Evolutionary conservation across 2,329 filamentous ascomycete genomes (phyloP).

Genomic region (Ophiocordyceps camponoti-leonardi): DNA sequence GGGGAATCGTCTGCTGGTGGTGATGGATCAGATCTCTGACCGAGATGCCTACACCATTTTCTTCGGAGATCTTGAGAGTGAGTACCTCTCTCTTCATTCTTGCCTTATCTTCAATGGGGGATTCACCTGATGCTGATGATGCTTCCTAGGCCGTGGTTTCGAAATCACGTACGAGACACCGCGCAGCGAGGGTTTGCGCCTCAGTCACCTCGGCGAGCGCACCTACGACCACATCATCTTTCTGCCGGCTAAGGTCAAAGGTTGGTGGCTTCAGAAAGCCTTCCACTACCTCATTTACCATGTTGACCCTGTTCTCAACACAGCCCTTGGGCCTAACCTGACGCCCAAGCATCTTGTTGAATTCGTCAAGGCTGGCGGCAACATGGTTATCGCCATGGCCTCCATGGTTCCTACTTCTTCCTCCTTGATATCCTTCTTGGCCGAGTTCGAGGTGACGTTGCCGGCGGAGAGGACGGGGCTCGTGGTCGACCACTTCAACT

Average conservation of each 20-base stretch:
- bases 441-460: conserved; percentile 80
- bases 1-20: conserved; percentile 66
- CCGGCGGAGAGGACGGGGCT: conserved; percentile 69
- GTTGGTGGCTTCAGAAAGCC: conserved; percentile 20
- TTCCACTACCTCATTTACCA: conserved; percentile 1
- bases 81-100: conserved; percentile 6
- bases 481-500: conserved; percentile 92
- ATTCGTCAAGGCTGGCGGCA: conserved; percentile 82
- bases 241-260: conserved; percentile 81
- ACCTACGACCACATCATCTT: conserved; percentile 83
- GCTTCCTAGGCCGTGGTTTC: conserved; percentile 57
- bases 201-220: conserved; percentile 77
- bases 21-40: conserved; percentile 68
- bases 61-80: conserved; percentile 54
- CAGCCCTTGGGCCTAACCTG: conserved; percentile 74
- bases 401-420: conserved; percentile 52
- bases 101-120: neutral
- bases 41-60: conserved; percentile 74
- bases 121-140: neutral
- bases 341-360: conserved; percentile 75
- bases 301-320: neutral
- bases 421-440: conserved; percentile 59
- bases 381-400: conserved; percentile 75
- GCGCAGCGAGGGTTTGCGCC: conserved; percentile 56
- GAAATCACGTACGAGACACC: conserved; percentile 66